Conservation (phyloP, 305 asterid species). For the Fraxinus floribunda region DNA sequence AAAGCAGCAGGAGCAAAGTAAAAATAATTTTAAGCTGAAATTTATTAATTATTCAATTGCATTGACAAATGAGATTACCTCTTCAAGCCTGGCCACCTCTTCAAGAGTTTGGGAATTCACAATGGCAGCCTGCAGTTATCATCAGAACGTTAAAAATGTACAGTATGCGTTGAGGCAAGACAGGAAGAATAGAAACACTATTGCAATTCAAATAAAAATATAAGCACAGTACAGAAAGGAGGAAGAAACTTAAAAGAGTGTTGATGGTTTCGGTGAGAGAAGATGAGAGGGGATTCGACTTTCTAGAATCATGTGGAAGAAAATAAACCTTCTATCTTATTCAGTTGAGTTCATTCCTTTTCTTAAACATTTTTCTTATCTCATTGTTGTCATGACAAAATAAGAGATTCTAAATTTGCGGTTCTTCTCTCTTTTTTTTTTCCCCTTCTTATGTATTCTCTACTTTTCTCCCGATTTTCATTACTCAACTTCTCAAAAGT, state of each 20-base stretch:
- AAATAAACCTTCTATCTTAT: slow-evolving; percentile 2
- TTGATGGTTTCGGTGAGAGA: slow-evolving; percentile 1
- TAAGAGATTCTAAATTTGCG: slow-evolving; percentile 1
- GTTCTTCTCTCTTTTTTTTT: not conserved
- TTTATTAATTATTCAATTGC: not conserved
- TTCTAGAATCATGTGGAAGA: not conserved
- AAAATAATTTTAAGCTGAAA: not conserved
- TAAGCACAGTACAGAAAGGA: not conserved
- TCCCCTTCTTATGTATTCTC: not conserved
- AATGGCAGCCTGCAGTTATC: slow-evolving; percentile 84
- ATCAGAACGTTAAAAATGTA: slow-evolving; percentile 9
- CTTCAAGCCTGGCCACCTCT: slow-evolving; percentile 98
- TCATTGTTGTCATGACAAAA: not conserved
- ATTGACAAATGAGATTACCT: slow-evolving; percentile 47
- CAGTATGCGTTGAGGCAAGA: not conserved
- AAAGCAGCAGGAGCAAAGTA: not conserved
- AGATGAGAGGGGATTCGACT: not conserved
- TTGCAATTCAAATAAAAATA: slow-evolving; percentile 1
- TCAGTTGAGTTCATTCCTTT: not conserved
- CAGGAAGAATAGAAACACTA: slow-evolving; percentile 1
- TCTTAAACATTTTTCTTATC: not conserved
- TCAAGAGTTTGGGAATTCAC: slow-evolving; percentile 94
- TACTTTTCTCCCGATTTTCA: slow-evolving; percentile 1
- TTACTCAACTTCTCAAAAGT: not conserved
- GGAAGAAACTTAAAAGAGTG: not conserved